Base-by-base conservation (phyloP, 2,329 filamentous ascomycete genomes). In the Sporothrix dimorphospora region DNA sequence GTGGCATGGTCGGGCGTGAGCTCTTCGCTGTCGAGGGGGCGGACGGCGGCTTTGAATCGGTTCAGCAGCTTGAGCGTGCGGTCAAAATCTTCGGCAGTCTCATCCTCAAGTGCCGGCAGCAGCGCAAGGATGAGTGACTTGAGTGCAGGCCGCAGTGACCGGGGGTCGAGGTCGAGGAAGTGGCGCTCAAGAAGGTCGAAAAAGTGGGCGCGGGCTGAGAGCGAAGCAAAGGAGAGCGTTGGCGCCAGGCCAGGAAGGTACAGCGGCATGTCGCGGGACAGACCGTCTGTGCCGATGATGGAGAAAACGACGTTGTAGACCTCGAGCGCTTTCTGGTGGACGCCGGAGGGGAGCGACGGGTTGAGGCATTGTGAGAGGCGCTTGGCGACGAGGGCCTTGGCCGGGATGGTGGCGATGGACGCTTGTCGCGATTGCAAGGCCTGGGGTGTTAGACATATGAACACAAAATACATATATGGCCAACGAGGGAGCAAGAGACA, bases 71-170 rank as follows among this genome's bases (percentile, higher is more conserved):
- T 88, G 71, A 97, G 80, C 1, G 94, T 97, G 70, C 92, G 88
- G 74, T 98, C 95, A 80, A 98, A 99, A 79, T 99, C 97, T 79
- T 99, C 96, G 75, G 94, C 97, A 9, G 94, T 97, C 80, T 98
- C 96, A 76, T 99, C 96, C 80, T 99, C 96, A 2, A 99, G 82
- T 0, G 94, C 96, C 0, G 96, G 96, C 3, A 99, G 84, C 40
- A 99, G 84, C n/a, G 93, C 91, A 24, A 99, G 84, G 73, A 98
- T 90, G 16, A 98, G 89, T 8, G 94, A 92, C 81, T 97, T 98
- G 82, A 98, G 87, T 1, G 95, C 94, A 3, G 96, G 94, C 19
- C 95, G 89, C 61, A 99, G 85, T 7, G 92, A 88, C 72, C 86
- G 85, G 42, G 90, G 85, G 75, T 94, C 88, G 45, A 98, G 81